These are phyloP conservation scores for Trichoderma koningii DNA, from an alignment of 2,329 filamentous ascomycete genomes.

Conservation along the genomic window DNA sequence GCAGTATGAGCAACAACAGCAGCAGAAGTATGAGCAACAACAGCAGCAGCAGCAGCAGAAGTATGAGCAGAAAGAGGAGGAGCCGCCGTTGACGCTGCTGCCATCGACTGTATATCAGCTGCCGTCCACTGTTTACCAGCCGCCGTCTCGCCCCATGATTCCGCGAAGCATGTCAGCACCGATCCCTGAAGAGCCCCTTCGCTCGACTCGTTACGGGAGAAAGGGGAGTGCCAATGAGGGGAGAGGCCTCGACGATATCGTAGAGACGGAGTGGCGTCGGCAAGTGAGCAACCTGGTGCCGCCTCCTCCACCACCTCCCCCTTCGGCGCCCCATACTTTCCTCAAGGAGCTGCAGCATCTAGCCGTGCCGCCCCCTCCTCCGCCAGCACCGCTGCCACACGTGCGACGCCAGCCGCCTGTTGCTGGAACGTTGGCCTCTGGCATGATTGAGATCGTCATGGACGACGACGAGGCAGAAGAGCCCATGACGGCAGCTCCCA, in stretches of 20 bases:
- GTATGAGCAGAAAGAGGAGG: neutral
- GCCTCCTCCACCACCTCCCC: slow-evolving; percentile 51
- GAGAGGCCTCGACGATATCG: slow-evolving; percentile 53
- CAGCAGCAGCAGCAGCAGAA: neutral
- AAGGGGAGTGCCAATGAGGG: slow-evolving; percentile 44
- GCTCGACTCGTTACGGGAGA: slow-evolving; percentile 37
- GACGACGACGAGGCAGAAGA: slow-evolving; percentile 55
- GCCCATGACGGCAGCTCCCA: slow-evolving; percentile 39
- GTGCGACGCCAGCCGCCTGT: slow-evolving; percentile 43
- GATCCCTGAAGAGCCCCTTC: slow-evolving; percentile 46
- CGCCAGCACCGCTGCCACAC: slow-evolving; percentile 59
- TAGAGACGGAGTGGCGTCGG: slow-evolving; percentile 45
- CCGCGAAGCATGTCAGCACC: slow-evolving; percentile 64
- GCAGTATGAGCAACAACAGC: neutral
- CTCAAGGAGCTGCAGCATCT: slow-evolving; percentile 65
- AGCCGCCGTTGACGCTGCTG: slow-evolving; percentile 50
- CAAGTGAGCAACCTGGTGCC: slow-evolving; percentile 55
- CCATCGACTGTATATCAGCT: slow-evolving; percentile 64
- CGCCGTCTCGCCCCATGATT: slow-evolving; percentile 52
- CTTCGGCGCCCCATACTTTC: slow-evolving; percentile 56
- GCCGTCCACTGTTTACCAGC: slow-evolving; percentile 63
- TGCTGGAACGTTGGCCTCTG: slow-evolving; percentile 52
- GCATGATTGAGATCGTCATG: slow-evolving; percentile 67
- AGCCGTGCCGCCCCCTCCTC: slow-evolving; percentile 61
- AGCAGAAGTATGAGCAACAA: slow-evolving; percentile 32